These are phyloP conservation scores for Termitomyces titanicus DNA, from an alignment of 768 basidiomycete genomes.

Conservation along the genomic window DNA sequence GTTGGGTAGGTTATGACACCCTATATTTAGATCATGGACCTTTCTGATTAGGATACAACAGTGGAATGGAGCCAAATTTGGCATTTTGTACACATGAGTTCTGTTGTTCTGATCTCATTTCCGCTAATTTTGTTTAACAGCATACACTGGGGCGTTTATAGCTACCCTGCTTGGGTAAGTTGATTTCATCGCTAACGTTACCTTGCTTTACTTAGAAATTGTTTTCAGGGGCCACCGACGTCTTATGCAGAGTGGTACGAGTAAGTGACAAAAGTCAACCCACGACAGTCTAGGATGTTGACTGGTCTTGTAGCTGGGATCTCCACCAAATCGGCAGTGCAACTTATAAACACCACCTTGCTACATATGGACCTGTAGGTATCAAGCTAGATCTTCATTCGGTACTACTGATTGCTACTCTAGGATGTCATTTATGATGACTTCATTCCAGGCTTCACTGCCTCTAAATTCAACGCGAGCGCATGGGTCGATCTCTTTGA, in stretches of 20 bases:
- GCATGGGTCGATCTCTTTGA: constrained; percentile 54
- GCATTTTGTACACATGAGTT: constrained; percentile 51
- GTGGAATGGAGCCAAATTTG: constrained; percentile 53
- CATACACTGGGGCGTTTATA: constrained; percentile 50
- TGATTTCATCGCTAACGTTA: background rate
- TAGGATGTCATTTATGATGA: constrained; percentile 53
- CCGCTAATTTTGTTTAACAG: constrained; percentile 21
- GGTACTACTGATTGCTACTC: background rate
- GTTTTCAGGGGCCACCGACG: constrained; percentile 30
- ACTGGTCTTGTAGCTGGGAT: constrained; percentile 26
- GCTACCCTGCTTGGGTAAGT: constrained; percentile 40
- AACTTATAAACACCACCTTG: constrained; percentile 46
- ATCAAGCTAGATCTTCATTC: background rate
- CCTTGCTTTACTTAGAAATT: background rate
- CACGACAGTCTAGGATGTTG: background rate
- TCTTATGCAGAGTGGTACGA: constrained; percentile 56
- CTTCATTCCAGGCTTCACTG: constrained; percentile 53
- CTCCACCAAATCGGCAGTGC: constrained; percentile 36
- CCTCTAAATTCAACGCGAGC: constrained; percentile 48
- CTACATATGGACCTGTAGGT: constrained; percentile 41
- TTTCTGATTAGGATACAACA: constrained; percentile 14
- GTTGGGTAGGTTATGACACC: constrained; percentile 36
- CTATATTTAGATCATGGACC: background rate
- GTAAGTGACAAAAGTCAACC: constrained; percentile 26
- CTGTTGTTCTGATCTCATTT: background rate